Percentiles rank a stretch among this genome's conserved stretches.
Evolutionary conservation across 2,329 filamentous ascomycete species (phyloP).

Genomic region (Aspergillus thermomutatus): DNA sequence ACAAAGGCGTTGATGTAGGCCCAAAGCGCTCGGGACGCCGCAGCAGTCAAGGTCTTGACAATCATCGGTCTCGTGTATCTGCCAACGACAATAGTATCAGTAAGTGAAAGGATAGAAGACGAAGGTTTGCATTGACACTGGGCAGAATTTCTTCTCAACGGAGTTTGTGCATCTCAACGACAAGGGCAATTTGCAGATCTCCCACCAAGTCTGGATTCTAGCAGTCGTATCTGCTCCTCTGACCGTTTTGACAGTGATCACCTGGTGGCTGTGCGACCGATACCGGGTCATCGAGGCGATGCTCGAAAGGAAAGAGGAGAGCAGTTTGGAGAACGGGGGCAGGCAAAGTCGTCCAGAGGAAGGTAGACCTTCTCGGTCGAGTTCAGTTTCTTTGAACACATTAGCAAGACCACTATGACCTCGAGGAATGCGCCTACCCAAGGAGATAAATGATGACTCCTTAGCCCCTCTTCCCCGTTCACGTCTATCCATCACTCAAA

Average conservation of each 20-base stretch:
- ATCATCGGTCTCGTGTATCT: slow-evolving; percentile 11
- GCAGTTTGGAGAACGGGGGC: neutral
- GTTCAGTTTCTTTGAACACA: neutral
- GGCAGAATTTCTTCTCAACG: slow-evolving; percentile 14
- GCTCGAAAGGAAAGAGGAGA: neutral
- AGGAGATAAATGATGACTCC: neutral
- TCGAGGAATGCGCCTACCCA: neutral
- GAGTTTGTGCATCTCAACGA: slow-evolving; percentile 10
- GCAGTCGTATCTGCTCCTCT: slow-evolving; percentile 7
- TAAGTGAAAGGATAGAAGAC: neutral
- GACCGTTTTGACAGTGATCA: slow-evolving; percentile 4
- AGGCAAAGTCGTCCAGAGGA: neutral
- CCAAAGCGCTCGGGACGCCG: slow-evolving; percentile 5
- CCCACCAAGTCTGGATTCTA: slow-evolving; percentile 10
- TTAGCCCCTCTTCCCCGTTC: neutral
- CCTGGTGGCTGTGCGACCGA: slow-evolving; percentile 9
- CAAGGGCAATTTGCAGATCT: slow-evolving; percentile 6
- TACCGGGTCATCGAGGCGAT: neutral
- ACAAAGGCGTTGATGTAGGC: neutral
- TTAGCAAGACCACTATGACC: neutral
- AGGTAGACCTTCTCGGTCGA: neutral
- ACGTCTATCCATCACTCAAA: neutral
- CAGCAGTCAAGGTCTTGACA: slow-evolving; percentile 12
- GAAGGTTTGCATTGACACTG: neutral
- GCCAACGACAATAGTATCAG: slow-evolving; percentile 11